Evolutionary conservation across 805 yeast genomes (phyloP), one percentile per base, ranked within the genome.

Genomic region (Candida quercuum): DNA sequence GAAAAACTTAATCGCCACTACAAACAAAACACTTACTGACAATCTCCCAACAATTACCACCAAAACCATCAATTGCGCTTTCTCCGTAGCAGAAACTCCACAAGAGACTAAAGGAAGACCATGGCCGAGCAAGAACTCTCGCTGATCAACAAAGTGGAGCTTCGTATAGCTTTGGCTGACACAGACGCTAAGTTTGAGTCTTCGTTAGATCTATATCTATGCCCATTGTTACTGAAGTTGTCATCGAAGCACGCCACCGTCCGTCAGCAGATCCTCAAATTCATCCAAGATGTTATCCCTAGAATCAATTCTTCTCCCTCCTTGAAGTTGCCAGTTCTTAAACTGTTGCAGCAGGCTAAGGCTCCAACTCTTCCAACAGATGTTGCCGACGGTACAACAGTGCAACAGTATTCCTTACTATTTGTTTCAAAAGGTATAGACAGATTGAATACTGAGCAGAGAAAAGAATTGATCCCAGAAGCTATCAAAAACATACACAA

Each of bases 141-240:
- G 1, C 61, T 85, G 39, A 70, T 86, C 27, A 78, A 80, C 50
- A 83, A 80, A 54, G 96, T 86, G 1, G 97, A 89, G 57, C 72
- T 89, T 34, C 67, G 86, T 28, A 67, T 91, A 15, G 91, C 94
- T 1, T 63, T 91, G 29, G 86, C 97, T 0, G 75, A 74, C 34
- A 66, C 80, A 0, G 83, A 81, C 33, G 68, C 60, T 3, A 83
- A 82, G 51, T 72, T 88, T 38, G 80, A 83, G 51, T 53, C 71
- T 2, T 61, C 80, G 5, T 56, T 93, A 28, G 67, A 69, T 10
- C 59, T 74, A 1, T 91, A 82, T 52, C 66, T 91, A 30, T 71
- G 86, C 1, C 96, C 99, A 1, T 54, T 91, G 20, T 61, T 91
- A 25, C 64, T 89, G 43, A 91, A 91, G 55, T 67, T 89, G 36